phyloP scores from a whole-genome alignment of 352 stramenopile genomes.

The Pythium folliculosum region DNA sequence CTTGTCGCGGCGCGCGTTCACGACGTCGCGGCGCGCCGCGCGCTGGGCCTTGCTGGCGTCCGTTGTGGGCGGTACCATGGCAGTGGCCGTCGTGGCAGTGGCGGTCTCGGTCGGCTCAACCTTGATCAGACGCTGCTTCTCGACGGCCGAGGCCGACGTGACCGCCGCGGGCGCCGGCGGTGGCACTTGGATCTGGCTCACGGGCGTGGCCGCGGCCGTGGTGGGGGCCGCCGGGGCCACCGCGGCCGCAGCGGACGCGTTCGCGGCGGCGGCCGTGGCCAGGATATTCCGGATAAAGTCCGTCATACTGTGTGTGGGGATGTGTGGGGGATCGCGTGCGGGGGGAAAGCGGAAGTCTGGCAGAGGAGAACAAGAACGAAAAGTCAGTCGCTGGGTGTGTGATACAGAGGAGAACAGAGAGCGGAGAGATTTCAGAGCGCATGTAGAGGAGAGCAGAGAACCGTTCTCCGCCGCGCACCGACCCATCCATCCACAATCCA shows the following conservation, averaged over 20 bases:
- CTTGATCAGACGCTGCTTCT: constrained; percentile 64
- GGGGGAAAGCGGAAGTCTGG: not conserved
- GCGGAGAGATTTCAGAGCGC: not conserved
- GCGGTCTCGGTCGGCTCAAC: constrained; percentile 37
- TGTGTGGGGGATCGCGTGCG: not conserved
- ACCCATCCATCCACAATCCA: constrained; percentile 18
- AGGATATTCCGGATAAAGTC: constrained; percentile 80
- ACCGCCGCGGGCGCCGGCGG: constrained; percentile 29
- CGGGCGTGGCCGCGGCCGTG: constrained; percentile 34
- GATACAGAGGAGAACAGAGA: not conserved
- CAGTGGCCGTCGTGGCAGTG: no score
- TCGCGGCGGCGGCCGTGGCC: constrained; percentile 38
- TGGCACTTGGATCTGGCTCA: constrained; percentile 67
- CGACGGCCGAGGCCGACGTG: constrained; percentile 21
- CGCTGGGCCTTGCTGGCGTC: constrained; percentile 64
- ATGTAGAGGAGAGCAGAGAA: constrained; percentile 9
- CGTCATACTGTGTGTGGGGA: constrained; percentile 48
- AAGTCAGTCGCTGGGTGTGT: not conserved
- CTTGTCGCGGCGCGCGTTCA: constrained; percentile 79
- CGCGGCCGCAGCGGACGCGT: constrained; percentile 3
- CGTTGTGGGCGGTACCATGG: constrained; percentile 9
- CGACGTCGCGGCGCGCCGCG: constrained; percentile 54
- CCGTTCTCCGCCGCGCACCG: not conserved
- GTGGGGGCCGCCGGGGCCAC: not conserved
- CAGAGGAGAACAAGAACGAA: not conserved